A percentile compares a stretch with the other conserved stretches of the same genome.
Conservation (phyloP, 345 rosid species). For the Populus nigra region DNA sequence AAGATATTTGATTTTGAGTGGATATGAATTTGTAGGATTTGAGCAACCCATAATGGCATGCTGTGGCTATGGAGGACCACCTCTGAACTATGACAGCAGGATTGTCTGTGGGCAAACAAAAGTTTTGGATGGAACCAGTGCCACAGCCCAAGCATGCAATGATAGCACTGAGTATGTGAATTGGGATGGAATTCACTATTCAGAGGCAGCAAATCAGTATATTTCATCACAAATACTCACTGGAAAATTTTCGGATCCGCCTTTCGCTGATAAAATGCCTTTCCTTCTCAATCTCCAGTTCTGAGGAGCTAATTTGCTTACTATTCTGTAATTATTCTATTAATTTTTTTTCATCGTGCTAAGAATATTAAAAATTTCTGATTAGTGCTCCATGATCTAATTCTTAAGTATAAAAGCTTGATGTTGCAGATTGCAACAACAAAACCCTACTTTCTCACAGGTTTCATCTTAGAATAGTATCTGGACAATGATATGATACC, state of each 20-base stretch:
- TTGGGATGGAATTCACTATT: constrained; percentile 96
- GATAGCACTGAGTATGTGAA: constrained; percentile 81
- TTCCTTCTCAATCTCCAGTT: constrained; percentile 69
- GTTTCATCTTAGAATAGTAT: neutral
- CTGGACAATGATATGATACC: neutral
- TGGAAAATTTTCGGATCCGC: constrained; percentile 80
- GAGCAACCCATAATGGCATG: constrained; percentile 92
- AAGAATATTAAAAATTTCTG: constrained; percentile 9
- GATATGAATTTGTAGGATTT: constrained; percentile 55
- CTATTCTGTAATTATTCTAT: constrained; percentile 13
- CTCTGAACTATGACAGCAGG: constrained; percentile 70
- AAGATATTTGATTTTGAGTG: neutral
- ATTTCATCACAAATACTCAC: constrained; percentile 76
- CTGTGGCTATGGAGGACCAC: constrained; percentile 87
- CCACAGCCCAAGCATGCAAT: constrained; percentile 63
- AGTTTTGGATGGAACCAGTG: constrained; percentile 58
- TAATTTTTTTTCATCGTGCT: constrained; percentile 3
- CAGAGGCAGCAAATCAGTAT: constrained; percentile 81
- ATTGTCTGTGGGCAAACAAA: constrained; percentile 80
- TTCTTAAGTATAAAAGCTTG: neutral
- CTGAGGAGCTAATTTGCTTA: constrained; percentile 31
- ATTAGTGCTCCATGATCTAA: neutral
- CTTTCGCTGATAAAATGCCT: constrained; percentile 81
- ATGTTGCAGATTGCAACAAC: neutral
- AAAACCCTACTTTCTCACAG: neutral